Conservation (phyloP, 257 asterid species). For the Galeopsis tetrahit region DNA sequence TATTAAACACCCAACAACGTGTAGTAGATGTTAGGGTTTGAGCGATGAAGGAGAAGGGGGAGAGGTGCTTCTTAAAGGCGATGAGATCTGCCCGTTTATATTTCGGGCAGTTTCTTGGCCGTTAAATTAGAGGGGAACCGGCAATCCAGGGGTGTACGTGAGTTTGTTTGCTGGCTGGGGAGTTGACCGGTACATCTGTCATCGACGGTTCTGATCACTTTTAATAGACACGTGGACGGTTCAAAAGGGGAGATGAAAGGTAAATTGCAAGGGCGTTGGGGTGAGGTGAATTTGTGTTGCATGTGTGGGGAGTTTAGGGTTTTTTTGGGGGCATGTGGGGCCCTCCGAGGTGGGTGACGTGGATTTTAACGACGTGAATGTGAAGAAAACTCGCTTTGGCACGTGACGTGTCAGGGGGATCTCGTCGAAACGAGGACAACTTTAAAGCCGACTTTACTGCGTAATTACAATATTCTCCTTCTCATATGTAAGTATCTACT, state of each 20-base stretch:
- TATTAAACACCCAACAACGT: slow-evolving; percentile 17
- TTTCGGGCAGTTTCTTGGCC: slow-evolving; percentile 64
- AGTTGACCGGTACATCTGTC: slow-evolving; percentile 76
- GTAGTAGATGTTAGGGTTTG: slow-evolving; percentile 63
- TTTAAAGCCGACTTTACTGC: slow-evolving; percentile 6
- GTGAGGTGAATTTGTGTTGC: slow-evolving; percentile 50
- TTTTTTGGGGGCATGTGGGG: slow-evolving; percentile 32
- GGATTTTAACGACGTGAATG: slow-evolving; percentile 55
- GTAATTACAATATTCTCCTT: slow-evolving; percentile 36
- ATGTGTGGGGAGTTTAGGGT: slow-evolving; percentile 59
- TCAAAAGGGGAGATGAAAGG: background rate
- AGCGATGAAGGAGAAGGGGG: slow-evolving; percentile 64
- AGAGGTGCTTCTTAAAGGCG: slow-evolving; percentile 82
- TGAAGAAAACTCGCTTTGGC: slow-evolving; percentile 55
- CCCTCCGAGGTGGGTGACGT: slow-evolving; percentile 38
- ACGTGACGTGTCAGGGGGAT: slow-evolving; percentile 67
- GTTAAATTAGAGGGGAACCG: slow-evolving; percentile 31
- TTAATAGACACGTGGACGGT: slow-evolving; percentile 46
- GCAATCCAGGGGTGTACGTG: slow-evolving; percentile 49
- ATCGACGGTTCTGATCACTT: slow-evolving; percentile 48
- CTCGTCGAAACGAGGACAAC: slow-evolving; percentile 38
- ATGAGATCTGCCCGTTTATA: slow-evolving; percentile 77
- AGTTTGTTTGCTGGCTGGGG: slow-evolving; percentile 66
- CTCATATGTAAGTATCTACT: background rate
- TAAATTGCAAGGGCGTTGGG: slow-evolving; percentile 34